Percentiles rank a stretch among this genome's conserved stretches.
Evolutionary conservation across 106 monocot species (phyloP).

Genomic region (Dioscorea dumetorum): DNA sequence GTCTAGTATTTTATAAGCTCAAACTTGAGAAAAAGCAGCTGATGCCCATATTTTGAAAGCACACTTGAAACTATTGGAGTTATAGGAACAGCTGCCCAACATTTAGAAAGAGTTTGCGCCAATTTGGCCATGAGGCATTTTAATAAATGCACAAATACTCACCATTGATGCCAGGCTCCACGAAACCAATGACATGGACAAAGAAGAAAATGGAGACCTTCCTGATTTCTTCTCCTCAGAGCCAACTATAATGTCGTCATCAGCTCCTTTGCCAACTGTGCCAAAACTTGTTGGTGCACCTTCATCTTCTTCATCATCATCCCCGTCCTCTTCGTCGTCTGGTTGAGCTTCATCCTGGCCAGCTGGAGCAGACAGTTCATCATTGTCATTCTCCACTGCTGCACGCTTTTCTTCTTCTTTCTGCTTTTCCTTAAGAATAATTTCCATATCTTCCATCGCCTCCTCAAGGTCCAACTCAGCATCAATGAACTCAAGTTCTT

Average conservation of each 20-base stretch:
- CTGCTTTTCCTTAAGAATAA: slow-evolving; percentile 58
- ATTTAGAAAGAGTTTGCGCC: too few species aligned
- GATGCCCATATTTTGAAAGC: not conserved
- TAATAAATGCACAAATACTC: slow-evolving; percentile 5
- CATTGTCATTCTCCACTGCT: slow-evolving; percentile 12
- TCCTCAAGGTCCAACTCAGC: slow-evolving; percentile 72
- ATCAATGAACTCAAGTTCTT: slow-evolving; percentile 65
- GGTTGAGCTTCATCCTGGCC: slow-evolving; percentile 9
- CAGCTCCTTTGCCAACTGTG: slow-evolving; percentile 20
- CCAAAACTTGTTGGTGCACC: slow-evolving; percentile 67
- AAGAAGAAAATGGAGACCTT: slow-evolving; percentile 60
- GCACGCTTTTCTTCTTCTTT: slow-evolving; percentile 61
- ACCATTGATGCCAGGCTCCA: slow-evolving; percentile 21
- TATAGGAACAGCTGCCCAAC: not conserved
- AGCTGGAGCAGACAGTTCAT: slow-evolving; percentile 9
- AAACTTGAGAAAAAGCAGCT: not conserved
- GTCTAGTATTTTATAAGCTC: not conserved
- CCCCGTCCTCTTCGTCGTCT: slow-evolving; percentile 40
- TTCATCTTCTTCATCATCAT: slow-evolving; percentile 53
- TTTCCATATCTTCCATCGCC: slow-evolving; percentile 65
- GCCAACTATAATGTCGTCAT: slow-evolving; percentile 3
- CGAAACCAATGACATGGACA: slow-evolving; percentile 47
- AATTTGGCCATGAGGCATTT: too few species aligned
- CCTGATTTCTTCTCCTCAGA: slow-evolving; percentile 9
- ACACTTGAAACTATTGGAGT: not conserved